Base-by-base conservation (phyloP, 2,329 filamentous ascomycete genomes). In the Neophaeococcomyces mojaviensis region DNA sequence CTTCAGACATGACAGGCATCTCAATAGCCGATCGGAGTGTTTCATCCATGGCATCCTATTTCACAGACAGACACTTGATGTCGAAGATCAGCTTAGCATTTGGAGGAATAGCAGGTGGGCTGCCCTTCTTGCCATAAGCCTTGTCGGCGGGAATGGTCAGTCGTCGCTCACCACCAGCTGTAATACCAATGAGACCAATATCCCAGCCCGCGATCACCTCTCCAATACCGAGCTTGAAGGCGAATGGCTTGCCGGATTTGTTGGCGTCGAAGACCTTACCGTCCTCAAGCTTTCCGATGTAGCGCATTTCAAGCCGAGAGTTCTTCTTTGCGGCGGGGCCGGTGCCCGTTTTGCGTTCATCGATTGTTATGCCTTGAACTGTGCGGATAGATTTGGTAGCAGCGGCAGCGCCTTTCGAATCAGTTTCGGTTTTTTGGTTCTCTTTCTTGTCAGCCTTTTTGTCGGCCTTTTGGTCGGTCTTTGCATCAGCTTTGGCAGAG, bases 151-250 rank as follows among this genome's bases (percentile, higher is more conserved):
- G 94, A 61, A 98, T 88, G 53, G 82, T 89, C 61, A 98, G 77
- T 58, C 92, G 84, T 61, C 92, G 87, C 77, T 98, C 94, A 60
- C 88, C 88, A 61, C 92, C 92, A 57, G 89, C 83, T 58, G 82
- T 75, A 88, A 98, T 96, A 69, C 94, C 94, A 57, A 78, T 76
- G 58, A 98, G 74, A 70, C 92, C 92, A 55, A 97, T 79, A 66
- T 98, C 94, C 94, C 92, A 97, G 58, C 92, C 92, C 78, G 94
- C 92, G 75, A 98, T 98, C 61, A 98, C 94, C 68, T 97, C 87
- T 51, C 89, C 89, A 64, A 82, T 81, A 58, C 92, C 94, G 51
- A 94, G 81, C 76, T 90, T 94, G 81, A 97, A 97, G 57, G 78
- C 78, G 74, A 98, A 98, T 48, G 94, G 90, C 74, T 94, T 89